Conservation (phyloP, 768 basidiomycete species). For the Panaeolus cyanescens region DNA sequence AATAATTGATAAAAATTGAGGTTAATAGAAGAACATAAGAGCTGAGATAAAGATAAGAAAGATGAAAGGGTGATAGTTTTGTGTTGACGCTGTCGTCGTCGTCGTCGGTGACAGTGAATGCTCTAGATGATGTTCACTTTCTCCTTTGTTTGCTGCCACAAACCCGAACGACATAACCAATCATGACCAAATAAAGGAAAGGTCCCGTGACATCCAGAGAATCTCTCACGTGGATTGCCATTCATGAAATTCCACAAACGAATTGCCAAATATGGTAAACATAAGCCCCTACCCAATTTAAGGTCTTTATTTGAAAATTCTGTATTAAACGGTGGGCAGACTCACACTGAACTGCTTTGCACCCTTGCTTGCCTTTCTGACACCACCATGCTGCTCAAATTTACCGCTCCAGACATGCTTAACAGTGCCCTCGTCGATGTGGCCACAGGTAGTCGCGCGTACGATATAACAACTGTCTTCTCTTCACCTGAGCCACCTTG, state of each 20-base stretch:
- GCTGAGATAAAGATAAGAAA: background rate
- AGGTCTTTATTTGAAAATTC: conserved; percentile 16
- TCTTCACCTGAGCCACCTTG: conserved; percentile 3
- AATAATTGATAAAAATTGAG: conserved; percentile 5
- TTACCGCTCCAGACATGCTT: conserved; percentile 58
- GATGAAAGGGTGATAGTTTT: background rate
- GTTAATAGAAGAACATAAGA: conserved; percentile 5
- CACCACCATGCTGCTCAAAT: conserved; percentile 55
- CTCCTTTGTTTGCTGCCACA: conserved; percentile 39
- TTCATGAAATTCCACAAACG: conserved; percentile 36
- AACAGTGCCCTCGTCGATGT: conserved; percentile 56
- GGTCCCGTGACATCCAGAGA: background rate
- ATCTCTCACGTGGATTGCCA: background rate
- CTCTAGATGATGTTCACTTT: conserved; percentile 34
- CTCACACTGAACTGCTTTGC: conserved; percentile 1
- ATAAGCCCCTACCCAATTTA: conserved; percentile 40
- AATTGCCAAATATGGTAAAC: conserved; percentile 46
- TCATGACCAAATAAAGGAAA: conserved; percentile 23
- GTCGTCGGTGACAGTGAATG: conserved; percentile 30
- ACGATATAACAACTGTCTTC: conserved; percentile 48
- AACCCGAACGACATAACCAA: conserved; percentile 28
- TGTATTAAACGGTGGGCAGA: conserved; percentile 4
- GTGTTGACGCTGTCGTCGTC: conserved; percentile 23
- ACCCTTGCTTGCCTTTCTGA: background rate
- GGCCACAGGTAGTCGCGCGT: conserved; percentile 48